Conservation (phyloP, 2,329 filamentous ascomycete species). For the Fusarium drepaniforme region DNA sequence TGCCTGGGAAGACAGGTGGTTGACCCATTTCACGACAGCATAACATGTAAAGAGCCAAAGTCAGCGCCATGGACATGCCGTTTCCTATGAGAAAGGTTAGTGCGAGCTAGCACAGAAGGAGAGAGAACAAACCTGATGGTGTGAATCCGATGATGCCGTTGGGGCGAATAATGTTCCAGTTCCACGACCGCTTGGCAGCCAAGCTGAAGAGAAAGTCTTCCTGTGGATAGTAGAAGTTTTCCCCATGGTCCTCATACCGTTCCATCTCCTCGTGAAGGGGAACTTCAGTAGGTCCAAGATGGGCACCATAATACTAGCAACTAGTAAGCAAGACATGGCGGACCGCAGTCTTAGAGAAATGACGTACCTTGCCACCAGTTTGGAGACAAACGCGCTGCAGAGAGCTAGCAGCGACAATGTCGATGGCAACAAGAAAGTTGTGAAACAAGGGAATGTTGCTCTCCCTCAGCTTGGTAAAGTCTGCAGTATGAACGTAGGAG, state of each 20-base stretch:
- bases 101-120: background rate
- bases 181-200: slow-evolving; percentile 24
- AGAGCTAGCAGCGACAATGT: slow-evolving; percentile 24
- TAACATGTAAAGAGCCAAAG: slow-evolving; percentile 30
- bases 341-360: background rate
- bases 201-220: slow-evolving; percentile 32
- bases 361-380: slow-evolving; percentile 31
- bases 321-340: background rate
- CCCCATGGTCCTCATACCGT: slow-evolving; percentile 29
- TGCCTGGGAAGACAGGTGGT: slow-evolving; percentile 25
- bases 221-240: slow-evolving; percentile 34
- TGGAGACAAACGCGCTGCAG: slow-evolving; percentile 30
- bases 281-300: slow-evolving; percentile 31
- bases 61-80: slow-evolving; percentile 32
- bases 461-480: slow-evolving; percentile 31
- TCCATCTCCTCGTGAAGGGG: slow-evolving; percentile 30
- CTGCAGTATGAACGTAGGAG: slow-evolving; percentile 30
- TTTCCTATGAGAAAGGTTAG: slow-evolving; percentile 8
- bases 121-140: slow-evolving; percentile 14
- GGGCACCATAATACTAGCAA: slow-evolving; percentile 28
- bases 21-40: slow-evolving; percentile 24
- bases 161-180: slow-evolving; percentile 32
- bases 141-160: slow-evolving; percentile 35
- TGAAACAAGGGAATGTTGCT: slow-evolving; percentile 30
- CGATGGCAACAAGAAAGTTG: slow-evolving; percentile 30